Evolutionary conservation across 228 moss, liverwort and hornwort genomes (phyloP), one percentile per base, ranked within the genome.

Genomic region (Sphagnum magellanicum): DNA sequence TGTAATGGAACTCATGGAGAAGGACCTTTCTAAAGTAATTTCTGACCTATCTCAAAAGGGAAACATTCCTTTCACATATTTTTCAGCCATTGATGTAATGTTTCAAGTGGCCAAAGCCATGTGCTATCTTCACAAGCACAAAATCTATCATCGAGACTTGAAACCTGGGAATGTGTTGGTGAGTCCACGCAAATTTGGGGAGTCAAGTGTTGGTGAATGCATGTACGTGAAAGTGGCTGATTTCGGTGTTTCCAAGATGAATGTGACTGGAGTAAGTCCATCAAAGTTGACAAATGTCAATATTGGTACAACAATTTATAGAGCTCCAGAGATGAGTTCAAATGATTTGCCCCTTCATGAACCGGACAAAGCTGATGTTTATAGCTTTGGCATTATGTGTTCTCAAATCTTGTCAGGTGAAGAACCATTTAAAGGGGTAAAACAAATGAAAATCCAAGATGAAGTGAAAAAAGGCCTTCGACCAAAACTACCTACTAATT

Each of bases 141-240:
- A 76, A 14, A 60, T 74, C 6, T 73, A 50, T 1, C 77, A 80
- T 51, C 70, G 77, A 16, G 80, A 80, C 60, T 9, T 80, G 66
- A 80, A 80, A 70, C 64, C 76, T 48, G 32, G 64, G 64, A 77
- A 80, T 16, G 76, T 80, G 48, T 73, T 80, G 73, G 76, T 70
- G 64, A 77, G 17, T 10, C 63, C 59, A 9, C 0, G 8, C 55
- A 4, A 11, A 32, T 32, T 32, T 7, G 57, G 17, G 50, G 16
- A n/a, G 0, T 6, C 62, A 10, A 48, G 64, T 59, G 11, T 32
- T 68, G 0, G 71, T 63, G 4, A 63, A 70, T 8, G 16, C 6
- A n/a, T 67, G 50, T 67, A 66, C 76, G 52, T 32, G 32, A 81
- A 81, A 76, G 76, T 81, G 8, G 74, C 77, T 6, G 77, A 81